Evolutionary conservation across 2,329 filamentous ascomycete genomes (phyloP).

Genomic region (Colletotrichum paranaense): DNA sequence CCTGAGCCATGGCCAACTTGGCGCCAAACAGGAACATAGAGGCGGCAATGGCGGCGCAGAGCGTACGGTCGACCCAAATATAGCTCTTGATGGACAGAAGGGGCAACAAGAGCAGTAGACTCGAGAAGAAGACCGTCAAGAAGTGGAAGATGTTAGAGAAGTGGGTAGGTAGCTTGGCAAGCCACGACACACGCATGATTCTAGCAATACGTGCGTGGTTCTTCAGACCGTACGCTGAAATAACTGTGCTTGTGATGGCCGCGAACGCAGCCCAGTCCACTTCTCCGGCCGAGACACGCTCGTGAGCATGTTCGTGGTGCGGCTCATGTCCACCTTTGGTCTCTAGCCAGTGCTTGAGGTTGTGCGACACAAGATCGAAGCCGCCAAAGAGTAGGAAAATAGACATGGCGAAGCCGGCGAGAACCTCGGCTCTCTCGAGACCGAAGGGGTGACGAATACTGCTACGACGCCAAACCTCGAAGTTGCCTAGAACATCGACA

Average conservation of each 20-base stretch:
- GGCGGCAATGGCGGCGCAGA: conserved; percentile 84
- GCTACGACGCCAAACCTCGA: conserved; percentile 95
- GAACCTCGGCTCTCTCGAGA: conserved; percentile 90
- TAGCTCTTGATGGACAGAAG: conserved; percentile 85
- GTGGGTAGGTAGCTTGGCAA: conserved; percentile 85
- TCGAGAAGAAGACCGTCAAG: conserved; percentile 88
- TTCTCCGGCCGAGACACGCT: conserved; percentile 76
- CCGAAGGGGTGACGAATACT: conserved; percentile 95
- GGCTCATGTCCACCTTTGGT: conserved; percentile 74
- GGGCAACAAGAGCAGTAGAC: conserved; percentile 82
- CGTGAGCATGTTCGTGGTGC: conserved; percentile 76
- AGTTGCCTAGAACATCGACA: conserved; percentile 94
- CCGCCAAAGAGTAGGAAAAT: conserved; percentile 98
- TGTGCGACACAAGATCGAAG: conserved; percentile 93
- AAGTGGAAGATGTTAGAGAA: conserved; percentile 96
- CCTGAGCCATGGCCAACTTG: conserved; percentile 85
- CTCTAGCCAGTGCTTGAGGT: conserved; percentile 92
- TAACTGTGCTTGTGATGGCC: conserved; percentile 83
- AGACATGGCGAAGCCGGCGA: conserved; percentile 95
- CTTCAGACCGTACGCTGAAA: conserved; percentile 87
- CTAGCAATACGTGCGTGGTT: conserved; percentile 94
- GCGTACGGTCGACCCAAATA: conserved; percentile 82
- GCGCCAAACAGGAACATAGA: conserved; percentile 91
- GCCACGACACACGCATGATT: conserved; percentile 87
- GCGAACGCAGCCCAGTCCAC: conserved; percentile 85